These are phyloP conservation scores for Pichia heedii DNA, from an alignment of 805 yeast species.

Conservation along the genomic window DNA sequence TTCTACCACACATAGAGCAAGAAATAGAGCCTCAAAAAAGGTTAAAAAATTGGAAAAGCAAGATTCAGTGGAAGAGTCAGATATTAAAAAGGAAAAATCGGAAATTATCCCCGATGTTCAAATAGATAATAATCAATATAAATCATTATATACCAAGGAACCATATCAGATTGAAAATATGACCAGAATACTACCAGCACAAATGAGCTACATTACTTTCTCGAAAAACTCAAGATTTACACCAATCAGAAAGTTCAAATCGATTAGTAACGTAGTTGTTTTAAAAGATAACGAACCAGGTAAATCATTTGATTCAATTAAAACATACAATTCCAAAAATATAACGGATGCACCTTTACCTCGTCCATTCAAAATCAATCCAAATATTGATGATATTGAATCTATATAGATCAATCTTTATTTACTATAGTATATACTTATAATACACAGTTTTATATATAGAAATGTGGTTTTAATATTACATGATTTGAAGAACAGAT, in stretches of 20 bases:
- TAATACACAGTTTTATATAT: no score
- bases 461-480: no score
- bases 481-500: no score
- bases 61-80: slow-evolving; percentile 34
- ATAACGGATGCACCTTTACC: slow-evolving; percentile 69
- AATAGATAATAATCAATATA: slow-evolving; percentile 25
- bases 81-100: slow-evolving; percentile 27
- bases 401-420: slow-evolving; percentile 5
- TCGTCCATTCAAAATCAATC: slow-evolving; percentile 57
- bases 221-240: slow-evolving; percentile 63
- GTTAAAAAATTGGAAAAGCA: slow-evolving; percentile 38
- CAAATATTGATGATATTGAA: slow-evolving; percentile 27
- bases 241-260: slow-evolving; percentile 73
- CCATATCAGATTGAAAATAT: slow-evolving; percentile 69
- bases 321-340: slow-evolving; percentile 74
- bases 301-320: slow-evolving; percentile 57
- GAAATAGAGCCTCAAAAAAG: slow-evolving; percentile 64
- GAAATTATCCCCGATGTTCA: slow-evolving; percentile 13
- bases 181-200: slow-evolving; percentile 85
- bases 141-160: slow-evolving; percentile 45
- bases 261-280: slow-evolving; percentile 63
- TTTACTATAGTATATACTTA: no score
- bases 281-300: slow-evolving; percentile 54
- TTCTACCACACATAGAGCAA: slow-evolving; percentile 90
- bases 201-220: slow-evolving; percentile 75